Conservation (phyloP, 352 stramenopile genomes). For the Phytophthora pisi region DNA sequence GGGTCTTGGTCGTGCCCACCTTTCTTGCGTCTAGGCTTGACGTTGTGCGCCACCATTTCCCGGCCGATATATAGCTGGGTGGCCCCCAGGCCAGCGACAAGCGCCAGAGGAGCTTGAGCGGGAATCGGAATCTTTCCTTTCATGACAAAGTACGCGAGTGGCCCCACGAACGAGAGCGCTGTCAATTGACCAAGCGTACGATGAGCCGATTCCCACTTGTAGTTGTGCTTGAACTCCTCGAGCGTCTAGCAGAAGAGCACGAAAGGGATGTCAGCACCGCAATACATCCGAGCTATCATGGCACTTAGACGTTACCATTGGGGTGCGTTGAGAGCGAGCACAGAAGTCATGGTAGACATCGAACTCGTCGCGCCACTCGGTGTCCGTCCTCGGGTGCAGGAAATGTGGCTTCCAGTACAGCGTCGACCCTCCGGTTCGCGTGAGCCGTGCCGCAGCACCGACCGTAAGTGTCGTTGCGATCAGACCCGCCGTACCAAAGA, state of each 20-base stretch:
- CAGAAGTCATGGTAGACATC: constrained; percentile 95
- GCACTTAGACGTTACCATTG: constrained; percentile 44
- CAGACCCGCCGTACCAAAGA: constrained; percentile 91
- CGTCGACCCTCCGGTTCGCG: constrained; percentile 93
- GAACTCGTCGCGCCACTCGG: constrained; percentile 95
- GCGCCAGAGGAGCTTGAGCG: constrained; percentile 51
- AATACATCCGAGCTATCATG: background rate
- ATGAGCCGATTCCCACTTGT: constrained; percentile 92
- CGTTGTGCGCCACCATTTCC: constrained; percentile 51
- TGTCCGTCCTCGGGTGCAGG: constrained; percentile 72
- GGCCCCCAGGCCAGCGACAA: constrained; percentile 46
- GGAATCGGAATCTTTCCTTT: constrained; percentile 68
- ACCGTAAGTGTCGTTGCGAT: constrained; percentile 96
- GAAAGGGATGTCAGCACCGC: background rate
- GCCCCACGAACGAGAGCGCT: constrained; percentile 89
- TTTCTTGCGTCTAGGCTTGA: constrained; percentile 28
- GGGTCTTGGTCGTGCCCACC: constrained; percentile 20
- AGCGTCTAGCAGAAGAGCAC: constrained; percentile 63
- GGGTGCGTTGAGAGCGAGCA: constrained; percentile 92
- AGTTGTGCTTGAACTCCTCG: constrained; percentile 97
- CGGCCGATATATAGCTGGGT: constrained; percentile 61
- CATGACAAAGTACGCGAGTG: constrained; percentile 91
- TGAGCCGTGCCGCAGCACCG: constrained; percentile 95
- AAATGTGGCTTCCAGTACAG: constrained; percentile 95
- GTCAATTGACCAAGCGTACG: constrained; percentile 93